Conservation (phyloP, 2,329 filamentous ascomycete species). For the Dactylellina parvicollis region DNA sequence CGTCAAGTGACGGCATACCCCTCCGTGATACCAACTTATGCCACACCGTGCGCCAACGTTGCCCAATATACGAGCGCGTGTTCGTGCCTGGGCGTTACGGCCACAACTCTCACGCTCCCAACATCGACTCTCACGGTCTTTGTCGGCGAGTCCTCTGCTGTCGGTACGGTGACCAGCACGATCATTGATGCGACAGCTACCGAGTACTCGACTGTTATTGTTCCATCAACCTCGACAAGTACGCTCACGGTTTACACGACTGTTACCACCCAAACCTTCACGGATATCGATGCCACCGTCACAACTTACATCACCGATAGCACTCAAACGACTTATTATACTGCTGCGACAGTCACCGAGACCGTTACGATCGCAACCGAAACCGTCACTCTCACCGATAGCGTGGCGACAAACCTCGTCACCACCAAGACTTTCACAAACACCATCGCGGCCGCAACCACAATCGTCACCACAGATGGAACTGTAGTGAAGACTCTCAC, state of each 20-base stretch:
- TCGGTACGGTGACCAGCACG: not conserved
- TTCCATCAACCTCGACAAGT: conserved; percentile 1
- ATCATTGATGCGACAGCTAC: conserved; percentile 8
- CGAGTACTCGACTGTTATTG: not conserved
- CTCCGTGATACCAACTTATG: conserved; percentile 11
- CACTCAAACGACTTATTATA: conserved; percentile 7
- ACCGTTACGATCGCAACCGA: conserved; percentile 6
- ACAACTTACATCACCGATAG: conserved; percentile 9
- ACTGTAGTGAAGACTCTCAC: conserved; percentile 8
- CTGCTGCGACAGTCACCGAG: conserved; percentile 5
- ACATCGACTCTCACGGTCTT: conserved; percentile 1
- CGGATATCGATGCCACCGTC: conserved; percentile 9
- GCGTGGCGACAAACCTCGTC: not conserved
- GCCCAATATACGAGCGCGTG: conserved; percentile 12
- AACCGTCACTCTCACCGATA: conserved; percentile 5
- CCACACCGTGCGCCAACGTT: not conserved
- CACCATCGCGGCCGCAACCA: not conserved
- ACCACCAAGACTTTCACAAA: conserved; percentile 1
- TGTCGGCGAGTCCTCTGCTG: conserved; percentile 6
- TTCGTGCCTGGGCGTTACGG: conserved; percentile 1
- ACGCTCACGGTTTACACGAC: conserved; percentile 10
- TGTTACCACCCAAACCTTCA: conserved; percentile 15
- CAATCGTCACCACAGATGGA: not conserved
- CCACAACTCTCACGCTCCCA: conserved; percentile 1
- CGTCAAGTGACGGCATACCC: conserved; percentile 8